Evolutionary conservation across 305 asterid genomes (phyloP).

Genomic region (Euphrasia arctica): DNA sequence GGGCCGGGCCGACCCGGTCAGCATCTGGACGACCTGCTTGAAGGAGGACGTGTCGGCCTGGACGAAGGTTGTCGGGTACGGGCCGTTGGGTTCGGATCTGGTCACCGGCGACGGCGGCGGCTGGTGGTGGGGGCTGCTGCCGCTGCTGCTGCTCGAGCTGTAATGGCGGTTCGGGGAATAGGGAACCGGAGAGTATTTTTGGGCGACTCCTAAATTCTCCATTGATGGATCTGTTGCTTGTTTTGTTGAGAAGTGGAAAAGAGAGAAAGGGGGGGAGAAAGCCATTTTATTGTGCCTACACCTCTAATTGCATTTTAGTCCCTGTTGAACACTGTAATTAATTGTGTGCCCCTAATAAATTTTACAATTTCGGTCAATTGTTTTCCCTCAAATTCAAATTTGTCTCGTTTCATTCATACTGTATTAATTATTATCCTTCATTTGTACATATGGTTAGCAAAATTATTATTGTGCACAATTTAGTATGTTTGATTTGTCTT

Average conservation of each 20-base stretch:
- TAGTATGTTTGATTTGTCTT: no score
- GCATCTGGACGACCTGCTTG: constrained; percentile 68
- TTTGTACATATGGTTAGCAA: no score
- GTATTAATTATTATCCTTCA: no score
- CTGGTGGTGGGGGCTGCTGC: constrained; percentile 36
- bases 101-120: constrained; percentile 29
- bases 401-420: no score
- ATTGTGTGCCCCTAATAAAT: no score
- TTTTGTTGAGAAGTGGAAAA: background rate
- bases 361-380: no score
- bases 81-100: constrained; percentile 57
- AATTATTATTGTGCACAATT: no score
- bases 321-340: no score
- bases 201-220: constrained; percentile 42
- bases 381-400: no score
- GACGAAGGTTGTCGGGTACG: constrained; percentile 63
- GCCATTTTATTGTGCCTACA: background rate
- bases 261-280: constrained; percentile 9
- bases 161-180: constrained; percentile 27
- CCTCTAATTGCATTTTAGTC: background rate
- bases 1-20: constrained; percentile 44
- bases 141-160: constrained; percentile 43
- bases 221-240: constrained; percentile 29
- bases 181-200: constrained; percentile 29
- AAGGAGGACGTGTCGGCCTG: constrained; percentile 61